Base-by-base conservation (phyloP, 768 basidiomycete genomes). In the Agrocybe praecox region DNA sequence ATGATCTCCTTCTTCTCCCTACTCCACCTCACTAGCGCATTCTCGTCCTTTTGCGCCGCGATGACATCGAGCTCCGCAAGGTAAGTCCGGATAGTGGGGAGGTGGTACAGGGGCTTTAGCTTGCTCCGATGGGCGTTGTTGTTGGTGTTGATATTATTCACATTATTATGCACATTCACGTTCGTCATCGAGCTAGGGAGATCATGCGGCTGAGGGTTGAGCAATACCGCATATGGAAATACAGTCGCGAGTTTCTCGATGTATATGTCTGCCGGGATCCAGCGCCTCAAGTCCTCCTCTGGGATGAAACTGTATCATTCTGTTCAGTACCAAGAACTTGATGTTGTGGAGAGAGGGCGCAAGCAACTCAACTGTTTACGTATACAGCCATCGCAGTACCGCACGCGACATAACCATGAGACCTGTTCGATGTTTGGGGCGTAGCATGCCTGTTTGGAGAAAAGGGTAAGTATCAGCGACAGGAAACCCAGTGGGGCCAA, bases 341-440 rank as follows among this genome's bases (percentile, higher is more conserved):
- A n/a, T n/a, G n/a, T n/a, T n/a, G n/a, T n/a, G n/a, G n/a, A n/a
- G n/a, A n/a, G n/a, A n/a, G n/a, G n/a, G n/a, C n/a, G n/a, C n/a
- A n/a, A n/a, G n/a, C n/a, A n/a, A n/a, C n/a, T n/a, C n/a, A n/a
- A 78, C 77, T 68, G 50, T 46, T 66, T 63, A 48, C 65, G 60
- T 5, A 75, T 55, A 46, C 77, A 79, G 34, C 62, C 64, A 42
- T 63, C 66, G 57, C 77, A 79, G 48, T 72, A 72, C 32, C 76
- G 69, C 23, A 72, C 65, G 9, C 75, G 74, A 46, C 72, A 75
- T 17, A 64, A 57, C 75, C 75, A 77, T 29, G 71, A 68, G 8
- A 77, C 58, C 40, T 71, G 67, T 22, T 67, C 65, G 23, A 72
- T 67, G n/a, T 65, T 65, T 3, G 60, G 49, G 6, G 65, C 62